Conservation (phyloP, 140 eudicot genomes). For the Flaveria floridana region DNA sequence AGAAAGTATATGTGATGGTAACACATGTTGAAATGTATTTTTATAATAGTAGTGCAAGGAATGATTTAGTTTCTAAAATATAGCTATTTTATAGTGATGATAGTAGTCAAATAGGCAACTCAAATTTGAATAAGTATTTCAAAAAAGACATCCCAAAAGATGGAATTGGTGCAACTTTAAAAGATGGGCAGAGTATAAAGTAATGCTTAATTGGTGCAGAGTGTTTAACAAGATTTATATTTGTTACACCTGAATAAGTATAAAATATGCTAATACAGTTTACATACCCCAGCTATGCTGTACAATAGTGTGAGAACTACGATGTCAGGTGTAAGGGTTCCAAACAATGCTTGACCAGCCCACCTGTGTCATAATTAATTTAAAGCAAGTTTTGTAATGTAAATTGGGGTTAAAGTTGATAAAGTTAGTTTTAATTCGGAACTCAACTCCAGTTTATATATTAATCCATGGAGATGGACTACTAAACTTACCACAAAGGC, state of each 20-base stretch:
- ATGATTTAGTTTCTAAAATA: no score
- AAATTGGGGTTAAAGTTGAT: constrained; percentile 10
- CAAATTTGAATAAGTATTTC: no score
- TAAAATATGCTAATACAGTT: constrained; percentile 8
- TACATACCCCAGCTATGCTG: constrained; percentile 93
- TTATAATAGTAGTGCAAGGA: no score
- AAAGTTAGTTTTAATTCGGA: neutral
- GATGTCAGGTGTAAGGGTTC: constrained; percentile 87
- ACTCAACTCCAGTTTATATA: neutral
- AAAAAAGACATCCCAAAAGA: no score
- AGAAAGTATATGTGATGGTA: no score
- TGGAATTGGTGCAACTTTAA: no score
- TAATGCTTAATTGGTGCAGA: neutral
- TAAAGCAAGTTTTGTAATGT: neutral
- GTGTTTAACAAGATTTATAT: neutral
- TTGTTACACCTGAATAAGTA: neutral
- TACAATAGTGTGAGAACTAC: constrained; percentile 85
- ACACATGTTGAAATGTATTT: no score
- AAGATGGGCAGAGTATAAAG: neutral
- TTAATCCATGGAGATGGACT: neutral
- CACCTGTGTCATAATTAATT: constrained; percentile 54
- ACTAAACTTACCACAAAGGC: neutral
- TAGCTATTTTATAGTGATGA: no score
- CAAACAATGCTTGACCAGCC: constrained; percentile 99
- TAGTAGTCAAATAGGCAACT: no score